These are phyloP conservation scores for Tagetes erecta DNA, from an alignment of 129 eudicot genomes.

Conservation along the genomic window DNA sequence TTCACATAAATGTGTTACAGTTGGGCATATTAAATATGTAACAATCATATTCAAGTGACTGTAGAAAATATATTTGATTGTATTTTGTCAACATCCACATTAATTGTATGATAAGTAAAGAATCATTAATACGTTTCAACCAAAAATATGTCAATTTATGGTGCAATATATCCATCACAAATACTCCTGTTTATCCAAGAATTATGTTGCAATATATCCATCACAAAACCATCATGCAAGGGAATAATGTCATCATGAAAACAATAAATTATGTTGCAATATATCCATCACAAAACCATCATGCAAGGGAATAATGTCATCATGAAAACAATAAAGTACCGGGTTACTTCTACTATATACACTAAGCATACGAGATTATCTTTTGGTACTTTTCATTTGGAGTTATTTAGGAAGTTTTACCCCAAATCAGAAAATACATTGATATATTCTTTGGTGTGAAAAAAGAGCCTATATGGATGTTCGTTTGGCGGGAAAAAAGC, in stretches of 20 bases:
- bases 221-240: too few relatives aligned
- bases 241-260: neutral
- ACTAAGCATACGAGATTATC: neutral
- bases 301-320: too few relatives aligned
- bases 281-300: too few relatives aligned
- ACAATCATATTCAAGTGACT: too few relatives aligned
- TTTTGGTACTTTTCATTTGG: neutral
- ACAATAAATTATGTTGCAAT: neutral
- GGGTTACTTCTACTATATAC: neutral
- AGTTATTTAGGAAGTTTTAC: neutral
- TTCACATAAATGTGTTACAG: neutral
- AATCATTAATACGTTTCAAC: neutral
- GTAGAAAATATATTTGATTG: too few relatives aligned
- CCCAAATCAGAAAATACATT: neutral
- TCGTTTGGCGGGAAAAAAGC: neutral
- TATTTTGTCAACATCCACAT: too few relatives aligned
- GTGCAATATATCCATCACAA: too few relatives aligned
- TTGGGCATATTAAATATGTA: too few relatives aligned
- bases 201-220: too few relatives aligned
- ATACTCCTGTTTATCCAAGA: too few relatives aligned
- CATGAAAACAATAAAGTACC: neutral
- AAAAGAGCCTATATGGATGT: neutral
- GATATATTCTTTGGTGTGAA: neutral
- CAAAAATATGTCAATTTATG: neutral
- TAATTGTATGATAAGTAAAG: neutral